Conservation (phyloP, 257 asterid genomes). For the Scutellaria baicalensis region DNA sequence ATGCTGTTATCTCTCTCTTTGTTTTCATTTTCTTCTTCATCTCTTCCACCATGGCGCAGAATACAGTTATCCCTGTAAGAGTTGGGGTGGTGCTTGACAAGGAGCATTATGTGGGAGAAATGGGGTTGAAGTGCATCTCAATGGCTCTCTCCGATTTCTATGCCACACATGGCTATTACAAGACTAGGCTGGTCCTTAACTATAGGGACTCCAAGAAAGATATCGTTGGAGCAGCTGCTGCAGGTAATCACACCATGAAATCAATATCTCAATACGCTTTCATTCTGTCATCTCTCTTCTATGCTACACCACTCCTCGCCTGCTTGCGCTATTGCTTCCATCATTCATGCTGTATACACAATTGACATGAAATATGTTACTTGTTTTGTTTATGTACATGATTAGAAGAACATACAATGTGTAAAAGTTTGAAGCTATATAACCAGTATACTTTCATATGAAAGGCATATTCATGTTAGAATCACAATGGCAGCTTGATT, state of each 20-base stretch:
- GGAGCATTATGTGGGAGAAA: conserved; percentile 22
- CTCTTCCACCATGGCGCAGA: conserved; percentile 12
- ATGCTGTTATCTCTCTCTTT: not conserved
- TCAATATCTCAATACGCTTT: too few relatives aligned
- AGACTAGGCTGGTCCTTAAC: conserved; percentile 28
- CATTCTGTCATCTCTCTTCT: too few relatives aligned
- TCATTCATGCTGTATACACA: not conserved
- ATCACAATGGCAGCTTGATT: not conserved
- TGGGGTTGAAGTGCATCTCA: conserved; percentile 36
- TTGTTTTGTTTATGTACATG: not conserved
- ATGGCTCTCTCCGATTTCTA: conserved; percentile 50
- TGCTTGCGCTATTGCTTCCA: too few relatives aligned
- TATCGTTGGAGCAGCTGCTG: conserved; percentile 42
- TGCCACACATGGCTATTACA: conserved; percentile 13
- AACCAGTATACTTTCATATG: too few relatives aligned
- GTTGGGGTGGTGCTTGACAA: conserved; percentile 50
- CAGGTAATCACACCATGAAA: conserved; percentile 22
- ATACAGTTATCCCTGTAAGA: conserved; percentile 2
- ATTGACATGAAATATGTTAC: not conserved
- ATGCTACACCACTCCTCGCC: too few relatives aligned
- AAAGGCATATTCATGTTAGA: too few relatives aligned
- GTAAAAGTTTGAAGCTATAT: too few relatives aligned
- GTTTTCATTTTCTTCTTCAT: not conserved
- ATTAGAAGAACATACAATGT: not conserved
- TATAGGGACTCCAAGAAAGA: conserved; percentile 30